Conservation (phyloP, 768 basidiomycete species). For the Neoboletus subvelutipes region DNA sequence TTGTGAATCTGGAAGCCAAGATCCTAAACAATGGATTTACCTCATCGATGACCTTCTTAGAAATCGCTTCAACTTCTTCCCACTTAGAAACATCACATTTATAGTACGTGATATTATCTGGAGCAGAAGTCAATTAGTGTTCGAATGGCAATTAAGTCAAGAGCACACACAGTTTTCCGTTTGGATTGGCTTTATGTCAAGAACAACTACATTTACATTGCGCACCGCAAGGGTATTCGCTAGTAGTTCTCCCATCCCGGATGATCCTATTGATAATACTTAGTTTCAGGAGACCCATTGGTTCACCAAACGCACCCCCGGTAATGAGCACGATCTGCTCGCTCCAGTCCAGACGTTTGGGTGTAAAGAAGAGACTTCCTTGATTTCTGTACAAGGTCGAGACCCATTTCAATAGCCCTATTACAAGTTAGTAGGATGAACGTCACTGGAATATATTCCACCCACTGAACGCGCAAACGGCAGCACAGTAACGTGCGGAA, state of each 20-base stretch:
- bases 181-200: slow-evolving; percentile 77
- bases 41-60: slow-evolving; percentile 75
- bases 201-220: slow-evolving; percentile 79
- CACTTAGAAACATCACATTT: slow-evolving; percentile 90
- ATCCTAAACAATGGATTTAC: slow-evolving; percentile 37
- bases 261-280: slow-evolving; percentile 57
- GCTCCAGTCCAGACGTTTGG: slow-evolving; percentile 72
- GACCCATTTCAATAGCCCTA: slow-evolving; percentile 71
- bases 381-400: slow-evolving; percentile 77
- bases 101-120: slow-evolving; percentile 82
- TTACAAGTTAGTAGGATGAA: slow-evolving; percentile 6
- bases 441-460: slow-evolving; percentile 7
- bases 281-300: background rate
- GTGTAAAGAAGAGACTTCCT: slow-evolving; percentile 59
- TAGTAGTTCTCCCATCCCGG: slow-evolving; percentile 85
- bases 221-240: slow-evolving; percentile 85
- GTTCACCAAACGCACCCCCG: slow-evolving; percentile 58
- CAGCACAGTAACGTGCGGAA: slow-evolving; percentile 55
- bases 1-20: background rate
- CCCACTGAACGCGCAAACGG: slow-evolving; percentile 69
- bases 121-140: slow-evolving; percentile 4
- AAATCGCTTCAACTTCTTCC: slow-evolving; percentile 76
- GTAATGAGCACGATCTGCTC: slow-evolving; percentile 90
- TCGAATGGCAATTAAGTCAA: background rate
- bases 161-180: slow-evolving; percentile 67